Conservation (phyloP, 2,329 filamentous ascomycete genomes). For the Coniochaeta sp. region DNA sequence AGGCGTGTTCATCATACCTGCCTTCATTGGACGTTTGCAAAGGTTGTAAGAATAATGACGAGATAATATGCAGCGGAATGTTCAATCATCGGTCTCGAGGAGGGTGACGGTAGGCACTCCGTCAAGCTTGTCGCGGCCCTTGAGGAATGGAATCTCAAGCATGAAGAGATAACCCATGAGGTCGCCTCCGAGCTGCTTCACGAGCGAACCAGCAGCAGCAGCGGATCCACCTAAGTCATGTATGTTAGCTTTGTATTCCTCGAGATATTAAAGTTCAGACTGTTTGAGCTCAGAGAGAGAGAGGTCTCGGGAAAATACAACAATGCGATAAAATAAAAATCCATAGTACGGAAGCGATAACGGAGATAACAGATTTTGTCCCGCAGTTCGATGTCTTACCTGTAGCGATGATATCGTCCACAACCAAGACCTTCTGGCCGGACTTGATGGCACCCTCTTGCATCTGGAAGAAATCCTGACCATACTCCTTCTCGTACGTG, state of each 20-base stretch:
- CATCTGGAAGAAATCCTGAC: constrained; percentile 92
- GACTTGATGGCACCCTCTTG: constrained; percentile 77
- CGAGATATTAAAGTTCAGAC: too few relatives aligned
- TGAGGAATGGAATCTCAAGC: constrained; percentile 88
- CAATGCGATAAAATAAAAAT: too few relatives aligned
- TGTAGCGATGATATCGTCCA: constrained; percentile 98
- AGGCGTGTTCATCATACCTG: neutral
- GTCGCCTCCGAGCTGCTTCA: constrained; percentile 77
- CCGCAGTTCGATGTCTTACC: constrained; percentile 43
- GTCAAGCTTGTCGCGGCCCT: constrained; percentile 83
- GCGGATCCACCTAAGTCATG: constrained; percentile 73
- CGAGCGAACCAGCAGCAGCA: constrained; percentile 76
- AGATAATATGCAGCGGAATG: neutral
- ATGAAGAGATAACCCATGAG: constrained; percentile 90
- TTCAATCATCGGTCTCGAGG: constrained; percentile 38
- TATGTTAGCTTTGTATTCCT: neutral
- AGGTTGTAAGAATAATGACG: neutral
- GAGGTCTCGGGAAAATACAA: too few relatives aligned
- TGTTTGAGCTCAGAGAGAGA: too few relatives aligned
- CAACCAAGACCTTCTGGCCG: constrained; percentile 84
- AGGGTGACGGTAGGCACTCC: constrained; percentile 73
- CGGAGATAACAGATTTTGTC: neutral
- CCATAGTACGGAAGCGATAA: neutral
- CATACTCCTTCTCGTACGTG: constrained; percentile 91
- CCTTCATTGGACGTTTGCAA: neutral